Percentiles rank a stretch among this genome's conserved stretches.
Evolutionary conservation across 441 rosid species (phyloP).

Genomic region (Arabidopsis hybrid): DNA sequence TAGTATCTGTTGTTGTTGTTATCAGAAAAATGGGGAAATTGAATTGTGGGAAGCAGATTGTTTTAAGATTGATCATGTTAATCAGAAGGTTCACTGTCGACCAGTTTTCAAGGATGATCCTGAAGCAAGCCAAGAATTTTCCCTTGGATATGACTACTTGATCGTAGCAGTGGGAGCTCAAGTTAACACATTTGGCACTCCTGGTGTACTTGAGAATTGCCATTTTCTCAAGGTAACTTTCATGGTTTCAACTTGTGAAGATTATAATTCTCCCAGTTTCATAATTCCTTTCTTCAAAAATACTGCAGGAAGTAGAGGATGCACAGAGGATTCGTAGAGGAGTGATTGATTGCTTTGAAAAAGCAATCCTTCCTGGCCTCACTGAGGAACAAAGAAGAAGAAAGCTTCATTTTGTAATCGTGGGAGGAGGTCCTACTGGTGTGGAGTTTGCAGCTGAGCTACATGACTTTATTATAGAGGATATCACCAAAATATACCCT

Average conservation of each 20-base stretch:
- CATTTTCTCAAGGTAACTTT: slow-evolving; percentile 80
- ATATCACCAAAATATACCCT: slow-evolving; percentile 72
- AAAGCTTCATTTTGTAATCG: slow-evolving; percentile 89
- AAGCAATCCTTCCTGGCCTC: slow-evolving; percentile 78
- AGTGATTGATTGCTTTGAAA: slow-evolving; percentile 87
- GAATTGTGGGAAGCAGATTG: slow-evolving; percentile 89
- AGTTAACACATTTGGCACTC: slow-evolving; percentile 89
- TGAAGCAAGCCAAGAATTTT: slow-evolving; percentile 64
- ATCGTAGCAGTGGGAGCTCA: slow-evolving; percentile 89
- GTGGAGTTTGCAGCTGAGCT: slow-evolving; percentile 98
- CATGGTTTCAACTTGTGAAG: background rate
- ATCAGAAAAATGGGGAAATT: slow-evolving; percentile 77
- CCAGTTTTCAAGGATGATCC: slow-evolving; percentile 58
- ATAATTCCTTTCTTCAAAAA: background rate
- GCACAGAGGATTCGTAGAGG: slow-evolving; percentile 84
- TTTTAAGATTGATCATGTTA: slow-evolving; percentile 73
- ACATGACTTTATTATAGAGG: slow-evolving; percentile 85
- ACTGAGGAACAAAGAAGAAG: slow-evolving; percentile 78
- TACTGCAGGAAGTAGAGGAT: slow-evolving; percentile 84
- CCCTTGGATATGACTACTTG: slow-evolving; percentile 82
- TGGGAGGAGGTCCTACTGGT: slow-evolving; percentile 98
- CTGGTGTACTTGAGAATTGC: slow-evolving; percentile 90
- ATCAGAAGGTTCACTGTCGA: slow-evolving; percentile 62
- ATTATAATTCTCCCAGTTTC: background rate
- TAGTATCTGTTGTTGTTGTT: background rate